Evolutionary conservation across 2,329 filamentous ascomycete species (phyloP).

Genomic region (Onygena corvina): DNA sequence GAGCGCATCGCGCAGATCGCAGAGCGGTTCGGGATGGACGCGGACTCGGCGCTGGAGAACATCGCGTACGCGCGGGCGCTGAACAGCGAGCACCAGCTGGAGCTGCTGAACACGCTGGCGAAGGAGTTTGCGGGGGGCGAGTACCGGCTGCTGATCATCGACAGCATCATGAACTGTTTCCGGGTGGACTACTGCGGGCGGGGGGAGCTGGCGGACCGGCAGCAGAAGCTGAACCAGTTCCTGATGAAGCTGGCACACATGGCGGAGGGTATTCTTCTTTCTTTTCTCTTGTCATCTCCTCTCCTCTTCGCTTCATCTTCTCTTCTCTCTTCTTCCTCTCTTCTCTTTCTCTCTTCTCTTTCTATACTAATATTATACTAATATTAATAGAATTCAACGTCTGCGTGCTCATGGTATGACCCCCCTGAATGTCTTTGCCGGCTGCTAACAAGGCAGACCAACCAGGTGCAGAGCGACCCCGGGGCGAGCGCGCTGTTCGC

Average conservation of each 20-base stretch:
- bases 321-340: no score
- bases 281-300: no score
- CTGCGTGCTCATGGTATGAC: conserved; percentile 47
- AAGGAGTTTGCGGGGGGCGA: conserved; percentile 51
- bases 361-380: no score
- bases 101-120: conserved; percentile 50
- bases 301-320: no score
- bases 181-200: conserved; percentile 56
- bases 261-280: conserved; percentile 49
- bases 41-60: conserved; percentile 50
- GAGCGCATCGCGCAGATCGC: conserved; percentile 57
- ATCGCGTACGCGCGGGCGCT: conserved; percentile 53
- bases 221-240: conserved; percentile 56
- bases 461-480: conserved; percentile 60
- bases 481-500: conserved; percentile 57
- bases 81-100: conserved; percentile 56
- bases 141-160: conserved; percentile 55
- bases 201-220: conserved; percentile 55
- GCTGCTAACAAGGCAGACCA: conserved; percentile 39
- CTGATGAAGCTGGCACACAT: conserved; percentile 52
- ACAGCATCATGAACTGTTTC: conserved; percentile 59
- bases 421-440: background rate
- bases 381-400: conserved; percentile 50
- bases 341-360: no score
- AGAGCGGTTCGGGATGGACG: conserved; percentile 52